Evolutionary conservation across 208 protist species (phyloP).

Genomic region (Leishmania mexicana): DNA sequence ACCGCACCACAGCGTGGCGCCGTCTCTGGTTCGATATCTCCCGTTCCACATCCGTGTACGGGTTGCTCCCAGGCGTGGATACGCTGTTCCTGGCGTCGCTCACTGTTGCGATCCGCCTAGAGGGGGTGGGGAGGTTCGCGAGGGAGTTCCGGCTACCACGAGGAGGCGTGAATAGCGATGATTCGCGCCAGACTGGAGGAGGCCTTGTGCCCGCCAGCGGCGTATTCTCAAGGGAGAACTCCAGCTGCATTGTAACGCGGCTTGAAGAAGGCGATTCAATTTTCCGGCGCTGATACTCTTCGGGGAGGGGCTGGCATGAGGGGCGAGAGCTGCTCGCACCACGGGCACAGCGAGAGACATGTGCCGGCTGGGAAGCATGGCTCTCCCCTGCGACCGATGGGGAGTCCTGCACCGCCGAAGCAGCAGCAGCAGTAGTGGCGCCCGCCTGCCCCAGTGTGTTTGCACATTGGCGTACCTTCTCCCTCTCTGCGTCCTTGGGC

Average conservation of each 20-base stretch:
- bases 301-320: too few species aligned
- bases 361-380: neutral
- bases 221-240: slow-evolving; percentile 21
- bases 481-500: too few species aligned
- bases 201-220: slow-evolving; percentile 14
- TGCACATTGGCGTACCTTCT: neutral
- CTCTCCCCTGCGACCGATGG: neutral
- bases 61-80: neutral
- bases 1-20: slow-evolving; percentile 10
- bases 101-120: neutral
- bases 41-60: slow-evolving; percentile 7
- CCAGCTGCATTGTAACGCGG: neutral
- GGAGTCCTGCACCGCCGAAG: neutral
- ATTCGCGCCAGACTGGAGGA: slow-evolving; percentile 14
- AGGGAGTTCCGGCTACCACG: neutral
- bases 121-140: neutral
- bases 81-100: neutral
- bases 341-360: neutral
- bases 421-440: neutral
- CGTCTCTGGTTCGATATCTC: slow-evolving; percentile 17
- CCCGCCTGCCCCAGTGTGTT: neutral
- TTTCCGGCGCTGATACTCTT: neutral
- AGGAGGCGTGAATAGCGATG: slow-evolving; percentile 1
- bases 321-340: neutral
- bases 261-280: neutral